Conservation (phyloP, 2,329 filamentous ascomycete species). For the Phialemonium atrogriseum region DNA sequence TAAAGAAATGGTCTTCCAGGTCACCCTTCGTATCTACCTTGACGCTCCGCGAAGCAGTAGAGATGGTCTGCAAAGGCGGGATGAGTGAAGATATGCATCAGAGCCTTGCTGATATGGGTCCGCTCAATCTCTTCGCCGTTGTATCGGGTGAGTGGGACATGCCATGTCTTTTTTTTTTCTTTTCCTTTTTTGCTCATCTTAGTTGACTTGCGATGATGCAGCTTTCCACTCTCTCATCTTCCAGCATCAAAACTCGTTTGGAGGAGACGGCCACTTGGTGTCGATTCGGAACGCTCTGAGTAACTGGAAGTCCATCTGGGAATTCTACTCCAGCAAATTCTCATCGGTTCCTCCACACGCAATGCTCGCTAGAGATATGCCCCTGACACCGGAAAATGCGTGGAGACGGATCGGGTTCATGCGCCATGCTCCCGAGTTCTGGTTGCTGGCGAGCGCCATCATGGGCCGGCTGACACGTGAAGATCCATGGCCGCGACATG, state of each 20-base stretch:
- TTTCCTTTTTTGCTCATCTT: too few species aligned
- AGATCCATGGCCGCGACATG: constrained; percentile 9
- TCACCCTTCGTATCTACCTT: constrained; percentile 15
- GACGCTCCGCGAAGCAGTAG: constrained; percentile 15
- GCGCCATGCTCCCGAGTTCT: constrained; percentile 23
- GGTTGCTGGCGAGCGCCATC: constrained; percentile 24
- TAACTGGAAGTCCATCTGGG: constrained; percentile 19
- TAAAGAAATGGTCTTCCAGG: constrained; percentile 16
- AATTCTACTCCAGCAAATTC: constrained; percentile 10
- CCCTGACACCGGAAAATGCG: constrained; percentile 15
- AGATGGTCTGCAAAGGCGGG: constrained; percentile 15
- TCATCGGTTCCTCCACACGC: constrained; percentile 9
- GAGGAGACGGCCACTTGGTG: constrained; percentile 16
- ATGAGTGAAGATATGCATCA: constrained; percentile 10
- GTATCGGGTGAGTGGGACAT: constrained; percentile 13
- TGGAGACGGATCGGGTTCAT: constrained; percentile 26
- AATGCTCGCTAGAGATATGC: constrained; percentile 7
- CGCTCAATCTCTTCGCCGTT: constrained; percentile 18
- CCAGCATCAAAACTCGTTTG: constrained; percentile 25
- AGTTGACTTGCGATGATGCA: constrained; percentile 4
- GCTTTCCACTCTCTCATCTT: constrained; percentile 24
- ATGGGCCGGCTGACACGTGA: too few species aligned
- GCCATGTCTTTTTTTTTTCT: not conserved
- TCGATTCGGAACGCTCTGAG: constrained; percentile 21
- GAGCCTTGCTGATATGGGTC: constrained; percentile 13